Base-by-base conservation (phyloP, 495 filamentous ascomycete genomes). In the Aspergillus leporis region DNA sequence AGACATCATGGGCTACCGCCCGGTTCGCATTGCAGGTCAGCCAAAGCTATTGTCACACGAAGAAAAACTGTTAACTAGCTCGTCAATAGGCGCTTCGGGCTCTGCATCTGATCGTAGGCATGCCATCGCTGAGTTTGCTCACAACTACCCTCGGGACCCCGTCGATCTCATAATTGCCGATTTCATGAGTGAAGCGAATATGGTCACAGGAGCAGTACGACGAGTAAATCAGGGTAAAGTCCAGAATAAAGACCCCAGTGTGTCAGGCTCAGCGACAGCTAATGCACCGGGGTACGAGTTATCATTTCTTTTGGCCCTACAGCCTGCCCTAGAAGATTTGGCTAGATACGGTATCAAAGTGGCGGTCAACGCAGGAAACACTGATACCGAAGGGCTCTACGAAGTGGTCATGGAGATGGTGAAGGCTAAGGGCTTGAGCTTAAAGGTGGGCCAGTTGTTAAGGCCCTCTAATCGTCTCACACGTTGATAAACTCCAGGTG, bases 111-210 rank as follows among this genome's bases (percentile, higher is more conserved):
- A 85, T 64, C 79, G 83, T 12, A 81, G 81, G 45, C 72, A 82
- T 74, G 83, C 80, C 14, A 83, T 85, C 60, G 70, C 73, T 12
- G 70, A 77, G 45, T 78, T 85, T 58, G 82, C 83, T 9, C 68
- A 65, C 14, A 76, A 82, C 55, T 65, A 72, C 51, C 69, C 74
- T n/a, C 67, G 62, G 38, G 82, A 84, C 40, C 81, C 77, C 0
- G 71, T 85, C 32, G 81, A 85, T 68, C 78, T 85, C 14, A 80
- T 85, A 23, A 80, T 77, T 21, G 81, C 81, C 13, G 83, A 85
- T 63, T 84, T 79, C 70, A 81, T 85, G 81, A 78, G 73, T 55
- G 82, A 85, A 60, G 76, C 72, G 36, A 83, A 83, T 56, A 83
- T 84, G 81, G 75, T 77, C 19, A 71, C 72, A 8, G 62, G 50